A percentile compares a stretch with the other conserved stretches of the same genome.
Evolutionary conservation across 164 flowering plant genomes (phyloP).

Genomic region (Amborella trichopoda): DNA sequence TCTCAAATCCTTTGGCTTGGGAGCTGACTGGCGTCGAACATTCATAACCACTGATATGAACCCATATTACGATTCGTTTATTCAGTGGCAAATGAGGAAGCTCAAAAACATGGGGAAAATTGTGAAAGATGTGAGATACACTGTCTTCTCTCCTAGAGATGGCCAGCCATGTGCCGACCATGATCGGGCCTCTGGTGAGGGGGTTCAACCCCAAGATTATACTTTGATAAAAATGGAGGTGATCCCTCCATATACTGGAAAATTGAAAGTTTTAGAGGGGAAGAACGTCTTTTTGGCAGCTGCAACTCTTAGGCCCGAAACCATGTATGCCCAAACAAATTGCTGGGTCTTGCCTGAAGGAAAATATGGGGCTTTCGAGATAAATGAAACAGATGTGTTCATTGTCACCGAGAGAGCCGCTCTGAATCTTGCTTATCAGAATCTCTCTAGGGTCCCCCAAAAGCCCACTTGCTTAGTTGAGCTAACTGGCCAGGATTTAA

Average conservation of each 20-base stretch:
- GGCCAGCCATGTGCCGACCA: constrained; percentile 97
- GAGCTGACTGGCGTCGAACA: constrained; percentile 88
- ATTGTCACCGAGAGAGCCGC: constrained; percentile 71
- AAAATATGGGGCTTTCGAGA: constrained; percentile 82
- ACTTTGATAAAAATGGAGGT: constrained; percentile 89
- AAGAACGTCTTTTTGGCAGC: constrained; percentile 70
- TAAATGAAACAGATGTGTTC: constrained; percentile 67
- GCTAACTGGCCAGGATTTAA: constrained; percentile 68
- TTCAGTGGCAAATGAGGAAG: constrained; percentile 87
- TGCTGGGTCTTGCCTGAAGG: constrained; percentile 91
- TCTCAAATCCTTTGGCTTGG: constrained; percentile 77
- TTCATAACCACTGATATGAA: constrained; percentile 78
- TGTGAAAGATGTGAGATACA: constrained; percentile 66
- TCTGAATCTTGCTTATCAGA: constrained; percentile 76
- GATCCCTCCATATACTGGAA: constrained; percentile 55
- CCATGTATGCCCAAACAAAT: constrained; percentile 91
- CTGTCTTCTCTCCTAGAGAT: constrained; percentile 74
- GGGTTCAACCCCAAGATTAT: constrained; percentile 86
- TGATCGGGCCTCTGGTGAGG: constrained; percentile 88
- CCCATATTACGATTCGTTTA: constrained; percentile 71
- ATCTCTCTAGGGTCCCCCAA: constrained; percentile 47
- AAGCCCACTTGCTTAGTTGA: constrained; percentile 69
- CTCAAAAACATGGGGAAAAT: constrained; percentile 72
- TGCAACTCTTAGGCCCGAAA: constrained; percentile 89
- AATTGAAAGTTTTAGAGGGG: constrained; percentile 55